These are phyloP conservation scores for Cutaneotrichosporon cavernicola DNA, from an alignment of 1,284 basidiomycete genomes.

Conservation along the genomic window DNA sequence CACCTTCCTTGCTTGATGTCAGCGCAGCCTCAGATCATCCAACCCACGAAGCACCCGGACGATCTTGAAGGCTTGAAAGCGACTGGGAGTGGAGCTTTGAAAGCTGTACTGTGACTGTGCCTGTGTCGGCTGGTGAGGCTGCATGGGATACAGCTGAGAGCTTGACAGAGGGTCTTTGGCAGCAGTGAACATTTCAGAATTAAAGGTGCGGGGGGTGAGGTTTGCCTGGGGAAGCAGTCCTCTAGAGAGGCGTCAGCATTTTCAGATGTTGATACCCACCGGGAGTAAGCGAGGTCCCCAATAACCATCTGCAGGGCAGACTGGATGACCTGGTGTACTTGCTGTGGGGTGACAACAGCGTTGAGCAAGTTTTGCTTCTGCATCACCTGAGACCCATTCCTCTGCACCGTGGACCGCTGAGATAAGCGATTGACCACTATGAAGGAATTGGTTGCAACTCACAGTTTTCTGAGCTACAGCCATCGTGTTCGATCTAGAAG, in stretches of 20 bases:
- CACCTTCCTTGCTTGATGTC: background rate
- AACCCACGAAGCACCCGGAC: background rate
- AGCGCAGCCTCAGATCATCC: background rate
- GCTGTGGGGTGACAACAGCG: background rate
- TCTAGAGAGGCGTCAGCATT: background rate
- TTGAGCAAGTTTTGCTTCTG: background rate
- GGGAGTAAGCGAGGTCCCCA: constrained; percentile 2
- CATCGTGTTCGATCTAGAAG: too few species aligned
- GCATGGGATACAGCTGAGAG: background rate
- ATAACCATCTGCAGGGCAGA: constrained; percentile 2
- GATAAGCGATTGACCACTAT: background rate
- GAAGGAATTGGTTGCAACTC: background rate
- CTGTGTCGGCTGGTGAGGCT: background rate
- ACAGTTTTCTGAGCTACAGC: constrained; percentile 2
- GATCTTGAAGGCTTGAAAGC: background rate
- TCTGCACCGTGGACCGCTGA: background rate
- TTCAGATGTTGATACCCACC: background rate
- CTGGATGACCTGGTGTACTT: background rate
- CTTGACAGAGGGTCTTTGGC: background rate
- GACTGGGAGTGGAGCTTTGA: too few species aligned
- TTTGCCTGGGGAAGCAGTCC: background rate
- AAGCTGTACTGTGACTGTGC: background rate
- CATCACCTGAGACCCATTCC: background rate
- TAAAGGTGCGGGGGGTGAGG: background rate
- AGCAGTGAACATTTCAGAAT: background rate